Evolutionary conservation across 2,329 filamentous ascomycete genomes (phyloP).

Genomic region (Ascosphaera apis): DNA sequence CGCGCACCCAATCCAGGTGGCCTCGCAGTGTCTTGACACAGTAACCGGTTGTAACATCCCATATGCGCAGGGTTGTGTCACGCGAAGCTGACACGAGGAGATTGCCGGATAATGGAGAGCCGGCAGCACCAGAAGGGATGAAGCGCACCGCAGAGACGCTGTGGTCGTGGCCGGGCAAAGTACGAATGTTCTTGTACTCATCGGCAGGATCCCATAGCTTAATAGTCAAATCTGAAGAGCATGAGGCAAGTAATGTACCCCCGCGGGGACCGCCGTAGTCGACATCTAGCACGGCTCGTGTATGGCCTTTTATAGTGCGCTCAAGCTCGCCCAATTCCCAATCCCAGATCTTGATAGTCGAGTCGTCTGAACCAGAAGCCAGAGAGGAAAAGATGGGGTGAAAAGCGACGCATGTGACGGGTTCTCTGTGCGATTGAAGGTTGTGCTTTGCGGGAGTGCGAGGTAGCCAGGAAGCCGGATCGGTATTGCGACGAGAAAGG

Average conservation of each 20-base stretch:
- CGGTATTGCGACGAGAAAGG: slow-evolving; percentile 56
- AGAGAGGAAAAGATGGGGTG: slow-evolving; percentile 79
- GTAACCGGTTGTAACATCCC: slow-evolving; percentile 84
- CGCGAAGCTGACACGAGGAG: slow-evolving; percentile 67
- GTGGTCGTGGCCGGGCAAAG: slow-evolving; percentile 76
- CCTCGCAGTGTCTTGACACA: slow-evolving; percentile 76
- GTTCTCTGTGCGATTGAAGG: slow-evolving; percentile 57
- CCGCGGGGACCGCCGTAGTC: slow-evolving; percentile 75
- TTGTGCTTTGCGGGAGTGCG: slow-evolving; percentile 57
- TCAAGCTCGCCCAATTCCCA: slow-evolving; percentile 87
- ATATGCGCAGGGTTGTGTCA: slow-evolving; percentile 66
- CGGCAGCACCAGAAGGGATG: slow-evolving; percentile 59
- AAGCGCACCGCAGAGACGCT: slow-evolving; percentile 76
- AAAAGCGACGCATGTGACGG: slow-evolving; percentile 74
- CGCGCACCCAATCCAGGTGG: slow-evolving; percentile 77
- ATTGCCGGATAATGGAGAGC: slow-evolving; percentile 57
- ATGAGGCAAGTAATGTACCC: slow-evolving; percentile 57
- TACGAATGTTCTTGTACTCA: slow-evolving; percentile 88
- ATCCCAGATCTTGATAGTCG: slow-evolving; percentile 91
- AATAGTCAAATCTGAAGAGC: slow-evolving; percentile 75
- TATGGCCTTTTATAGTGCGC: slow-evolving; percentile 77
- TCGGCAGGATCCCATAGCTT: slow-evolving; percentile 85
- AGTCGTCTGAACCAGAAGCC: slow-evolving; percentile 77
- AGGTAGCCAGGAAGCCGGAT: slow-evolving; percentile 74
- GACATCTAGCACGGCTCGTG: slow-evolving; percentile 65